Percentiles rank a stretch among this genome's conserved stretches.
Evolutionary conservation across 257 asterid species (phyloP).

Genomic region (Przewalskia tangutica): DNA sequence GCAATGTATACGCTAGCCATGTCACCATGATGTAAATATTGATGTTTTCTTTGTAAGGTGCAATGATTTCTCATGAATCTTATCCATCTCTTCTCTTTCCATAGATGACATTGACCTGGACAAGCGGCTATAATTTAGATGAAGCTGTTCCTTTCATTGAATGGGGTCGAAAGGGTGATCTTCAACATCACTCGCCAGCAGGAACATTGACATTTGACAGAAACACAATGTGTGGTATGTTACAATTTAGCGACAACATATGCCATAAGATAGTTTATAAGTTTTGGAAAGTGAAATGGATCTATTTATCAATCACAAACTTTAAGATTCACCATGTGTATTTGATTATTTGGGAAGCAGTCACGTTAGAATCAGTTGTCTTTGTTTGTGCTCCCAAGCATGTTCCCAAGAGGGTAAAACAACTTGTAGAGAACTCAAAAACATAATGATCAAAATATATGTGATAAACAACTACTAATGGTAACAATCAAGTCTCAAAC

Average conservation of each 20-base stretch:
- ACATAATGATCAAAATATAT: neutral
- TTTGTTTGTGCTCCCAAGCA: neutral
- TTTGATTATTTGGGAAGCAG: neutral
- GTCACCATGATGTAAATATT: neutral
- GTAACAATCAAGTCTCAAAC: neutral
- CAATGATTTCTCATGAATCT: neutral
- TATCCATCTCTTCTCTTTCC: neutral
- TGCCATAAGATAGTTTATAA: neutral
- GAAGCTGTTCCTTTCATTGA: conserved; percentile 70
- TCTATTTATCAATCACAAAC: neutral
- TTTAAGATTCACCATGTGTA: neutral
- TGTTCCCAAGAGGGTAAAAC: neutral
- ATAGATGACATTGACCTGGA: conserved; percentile 92
- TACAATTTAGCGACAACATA: neutral
- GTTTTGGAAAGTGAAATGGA: neutral
- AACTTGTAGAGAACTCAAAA: neutral
- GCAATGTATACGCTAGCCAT: neutral
- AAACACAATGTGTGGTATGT: conserved; percentile 82
- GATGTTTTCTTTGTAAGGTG: neutral
- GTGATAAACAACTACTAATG: neutral
- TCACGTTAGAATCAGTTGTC: neutral
- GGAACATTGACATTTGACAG: conserved; percentile 69
- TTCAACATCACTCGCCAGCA: conserved; percentile 40
- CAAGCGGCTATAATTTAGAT: conserved; percentile 67
- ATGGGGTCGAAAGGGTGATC: conserved; percentile 49